Conservation (phyloP, 306 rosid genomes). For the Vicia villosa region DNA sequence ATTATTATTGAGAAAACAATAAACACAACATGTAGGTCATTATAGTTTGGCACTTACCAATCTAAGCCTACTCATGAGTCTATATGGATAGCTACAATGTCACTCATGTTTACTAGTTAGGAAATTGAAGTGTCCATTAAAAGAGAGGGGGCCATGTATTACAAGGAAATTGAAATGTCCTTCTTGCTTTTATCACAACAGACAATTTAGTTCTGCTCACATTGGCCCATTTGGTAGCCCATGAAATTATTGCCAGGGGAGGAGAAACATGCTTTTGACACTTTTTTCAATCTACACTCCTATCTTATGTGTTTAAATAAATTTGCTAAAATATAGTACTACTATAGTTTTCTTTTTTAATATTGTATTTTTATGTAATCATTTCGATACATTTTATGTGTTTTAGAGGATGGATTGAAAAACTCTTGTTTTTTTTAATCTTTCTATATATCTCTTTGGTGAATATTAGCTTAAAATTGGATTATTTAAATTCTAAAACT, state of each 20-base stretch:
- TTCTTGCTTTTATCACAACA: conserved; percentile 22
- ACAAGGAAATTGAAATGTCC: neutral
- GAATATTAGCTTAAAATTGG: too few species aligned
- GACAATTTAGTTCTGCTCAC: conserved; percentile 26
- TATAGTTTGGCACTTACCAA: conserved; percentile 26
- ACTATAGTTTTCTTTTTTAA: too few species aligned
- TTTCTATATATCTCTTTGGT: too few species aligned
- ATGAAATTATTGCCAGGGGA: neutral
- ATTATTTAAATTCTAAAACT: too few species aligned
- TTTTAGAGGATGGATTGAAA: too few species aligned
- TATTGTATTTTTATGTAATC: too few species aligned
- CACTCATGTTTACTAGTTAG: neutral
- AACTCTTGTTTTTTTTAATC: too few species aligned
- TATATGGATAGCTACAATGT: conserved; percentile 10
- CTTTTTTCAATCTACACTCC: too few species aligned
- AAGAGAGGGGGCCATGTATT: neutral
- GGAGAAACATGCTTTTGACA: too few species aligned
- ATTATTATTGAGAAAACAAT: conserved; percentile 11
- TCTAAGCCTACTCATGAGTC: neutral
- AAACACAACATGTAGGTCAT: conserved; percentile 34
- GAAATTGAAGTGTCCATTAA: neutral
- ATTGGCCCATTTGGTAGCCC: conserved; percentile 33
- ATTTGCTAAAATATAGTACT: too few species aligned
- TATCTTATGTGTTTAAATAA: too few species aligned
- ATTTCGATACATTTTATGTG: too few species aligned